Evolutionary conservation across 83 land plant genomes (phyloP), one percentile per base, ranked within the genome.

Genomic region (Picea abies): DNA sequence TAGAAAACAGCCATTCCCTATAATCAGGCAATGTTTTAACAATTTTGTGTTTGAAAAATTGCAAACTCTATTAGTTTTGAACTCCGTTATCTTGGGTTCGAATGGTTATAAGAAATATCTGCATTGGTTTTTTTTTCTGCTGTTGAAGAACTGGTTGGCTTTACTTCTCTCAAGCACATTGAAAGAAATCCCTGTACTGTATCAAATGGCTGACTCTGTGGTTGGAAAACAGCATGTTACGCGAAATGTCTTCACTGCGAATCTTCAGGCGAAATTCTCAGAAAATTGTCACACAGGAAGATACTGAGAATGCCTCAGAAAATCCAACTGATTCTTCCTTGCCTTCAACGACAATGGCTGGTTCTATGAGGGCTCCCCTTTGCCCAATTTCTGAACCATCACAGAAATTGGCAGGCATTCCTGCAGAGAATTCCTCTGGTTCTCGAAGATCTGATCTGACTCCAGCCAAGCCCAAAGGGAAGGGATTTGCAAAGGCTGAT

Each of bases 221-320:
- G 68, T 52, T 76, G 78, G 29, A 76, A 62, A 63, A 35, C 79
- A 92, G 94, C 63, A 92, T 92, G 94, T 65, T 90, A 84, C 87
- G 91, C 76, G 89, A 92, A 77, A 65, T 80, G 68, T 80, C 82
- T 80, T 63, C 82, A 15, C 83, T 88, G 71, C 88, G 84, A 52
- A 65, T 89, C 64, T 71, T 85, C 58, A 84, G 90, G 3, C 85
- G 90, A 63, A 82, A 82, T 67, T 87, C 87, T 5, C 76, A 76
- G 10, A 91, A 86, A 81, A 81, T 47, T 49, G 19, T 72, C 12
- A 58, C 58, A 0, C 81, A 65, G 29, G 91, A 87, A 79, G 88
- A 81, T 56, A 11, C 25, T 37, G 81, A 78, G 26, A 81, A 84
- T 62, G 83, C 37, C 29, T 76, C 77, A 16, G 68, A 75, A 23